Evolutionary conservation across 257 asterid species (phyloP).

Genomic region (Solanum chilense): DNA sequence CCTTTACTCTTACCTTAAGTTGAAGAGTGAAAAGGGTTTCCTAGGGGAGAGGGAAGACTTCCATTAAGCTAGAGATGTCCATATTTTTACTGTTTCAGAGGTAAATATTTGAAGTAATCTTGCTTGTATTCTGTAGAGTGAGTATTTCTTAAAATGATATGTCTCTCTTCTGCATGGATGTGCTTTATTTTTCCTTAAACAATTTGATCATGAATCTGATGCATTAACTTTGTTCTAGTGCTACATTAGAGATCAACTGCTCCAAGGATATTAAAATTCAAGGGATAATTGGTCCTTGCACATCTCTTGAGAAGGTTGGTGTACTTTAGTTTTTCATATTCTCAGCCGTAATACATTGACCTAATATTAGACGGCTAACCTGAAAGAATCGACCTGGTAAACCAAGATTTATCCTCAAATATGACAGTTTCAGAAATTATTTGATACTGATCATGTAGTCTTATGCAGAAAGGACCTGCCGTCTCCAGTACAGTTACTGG

Average conservation of each 20-base stretch:
- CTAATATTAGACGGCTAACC: not conserved
- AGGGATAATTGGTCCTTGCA: conserved; percentile 97
- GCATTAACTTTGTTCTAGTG: conserved; percentile 31
- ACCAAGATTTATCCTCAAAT: not conserved
- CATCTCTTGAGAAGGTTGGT: conserved; percentile 86
- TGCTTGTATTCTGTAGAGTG: not conserved
- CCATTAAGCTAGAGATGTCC: not conserved
- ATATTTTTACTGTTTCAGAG: not conserved
- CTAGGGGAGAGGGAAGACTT: not conserved
- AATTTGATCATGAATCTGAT: not conserved
- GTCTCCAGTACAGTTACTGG: conserved; percentile 78
- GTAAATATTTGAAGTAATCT: not conserved
- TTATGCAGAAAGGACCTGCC: conserved; percentile 90
- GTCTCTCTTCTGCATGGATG: not conserved
- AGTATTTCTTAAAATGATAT: not conserved
- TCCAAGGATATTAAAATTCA: conserved; percentile 95
- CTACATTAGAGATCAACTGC: conserved; percentile 83
- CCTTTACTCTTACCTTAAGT: not conserved
- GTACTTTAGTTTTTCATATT: not conserved
- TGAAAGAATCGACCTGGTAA: not conserved
- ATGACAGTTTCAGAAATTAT: not conserved
- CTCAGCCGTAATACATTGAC: not conserved
- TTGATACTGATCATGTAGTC: conserved; percentile 18
- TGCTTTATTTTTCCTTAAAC: not conserved
- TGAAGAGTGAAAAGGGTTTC: not conserved